Base-by-base conservation (phyloP, 805 yeast genomes). In the Tetrapisispora fleetii region DNA sequence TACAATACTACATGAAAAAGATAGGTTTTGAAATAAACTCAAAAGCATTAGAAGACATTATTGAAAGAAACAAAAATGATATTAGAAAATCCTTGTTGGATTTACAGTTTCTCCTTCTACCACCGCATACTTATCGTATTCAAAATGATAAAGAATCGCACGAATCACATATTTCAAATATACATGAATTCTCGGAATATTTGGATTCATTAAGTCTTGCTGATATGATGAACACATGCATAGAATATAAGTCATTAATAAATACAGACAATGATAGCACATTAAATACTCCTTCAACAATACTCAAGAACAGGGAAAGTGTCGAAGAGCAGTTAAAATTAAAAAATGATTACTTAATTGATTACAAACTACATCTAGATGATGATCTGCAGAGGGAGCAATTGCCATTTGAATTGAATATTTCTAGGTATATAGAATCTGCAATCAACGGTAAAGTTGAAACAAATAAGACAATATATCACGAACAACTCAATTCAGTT, bases 71-170 rank as follows among this genome's bases (percentile, higher is more conserved):
- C 22, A 54, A 58, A 6, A 56, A 53, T 41, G 84, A 80, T 58
- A 60, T 81, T 28, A 65, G 85, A 46, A 70, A 67, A 50, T 69
- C 73, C 37, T 54, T 81, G 11, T 63, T 70, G 61, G 63, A 67
- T 4, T 63, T 77, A 35, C 83, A 80, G 54, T 67, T 60, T 46
- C 49, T 53, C 47, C 53, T 48, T 32, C 46, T 53, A 6, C 42
- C 52, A 1, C 54, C 57, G 8, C 52, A 50, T 10, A 43, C 44
- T 3, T 50, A 30, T 39, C 3, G 18, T 4, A n/a, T 39, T 7
- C n/a, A 16, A 32, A 38, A 14, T 4, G n/a, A 14, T 2, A n/a
- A n/a, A 17, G 37, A 35, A 16, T 4, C 9, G 4, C 5, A 42
- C 19, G 30, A 33, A 19, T 18, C 22, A 16, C 14, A 35, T 5